Evolutionary conservation across 2,329 filamentous ascomycete species (phyloP), one percentile per base, ranked within the genome.

Genomic region (Diaporthe ilicicola): DNA sequence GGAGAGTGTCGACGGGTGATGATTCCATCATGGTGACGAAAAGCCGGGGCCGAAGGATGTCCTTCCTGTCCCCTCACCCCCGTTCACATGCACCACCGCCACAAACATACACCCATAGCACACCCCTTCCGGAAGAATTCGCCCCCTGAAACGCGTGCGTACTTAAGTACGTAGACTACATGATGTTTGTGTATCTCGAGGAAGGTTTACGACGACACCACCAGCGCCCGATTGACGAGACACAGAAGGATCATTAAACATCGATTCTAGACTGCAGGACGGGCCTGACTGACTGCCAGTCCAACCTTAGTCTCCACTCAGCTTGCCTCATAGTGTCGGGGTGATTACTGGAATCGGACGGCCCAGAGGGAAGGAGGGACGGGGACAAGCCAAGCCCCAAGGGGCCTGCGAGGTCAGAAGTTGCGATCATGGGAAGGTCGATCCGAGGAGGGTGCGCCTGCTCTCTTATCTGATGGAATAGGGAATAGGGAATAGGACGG

Each of bases 391-490:
- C 39, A 61, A 46, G 27, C 56, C 55, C 24, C 39, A 61, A 61
- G 24, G 39, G 19, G 29, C 56, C 56, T 19, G n/a, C 39, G n/a
- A 27, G 67, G 70, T 72, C 67, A 72, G 66, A 64, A 51, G 70
- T 59, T 56, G 50, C 70, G 46, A 70, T 72, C 70, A 67, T 65
- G 61, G 66, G 70, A 55, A 62, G 53, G 48, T 67, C 27, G 53
- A 62, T 62, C 54, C 54, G 70, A 55, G 24, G 59, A 34, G 70
- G 67, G 51, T 72, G 61, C 55, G 55, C 54, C 67, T 64, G 32
- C 19, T 22, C n/a, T 29, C 27, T 24, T 69, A 65, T 67, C 37
- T 62, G 39, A 62, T 17, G 39, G 29, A 46, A 34, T 15, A 17
- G 22, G 55, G 22, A 15, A 37, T 17, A 59, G n/a, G 24, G 32